Conservation (phyloP, 257 asterid species). For the Solanum rostratum region DNA sequence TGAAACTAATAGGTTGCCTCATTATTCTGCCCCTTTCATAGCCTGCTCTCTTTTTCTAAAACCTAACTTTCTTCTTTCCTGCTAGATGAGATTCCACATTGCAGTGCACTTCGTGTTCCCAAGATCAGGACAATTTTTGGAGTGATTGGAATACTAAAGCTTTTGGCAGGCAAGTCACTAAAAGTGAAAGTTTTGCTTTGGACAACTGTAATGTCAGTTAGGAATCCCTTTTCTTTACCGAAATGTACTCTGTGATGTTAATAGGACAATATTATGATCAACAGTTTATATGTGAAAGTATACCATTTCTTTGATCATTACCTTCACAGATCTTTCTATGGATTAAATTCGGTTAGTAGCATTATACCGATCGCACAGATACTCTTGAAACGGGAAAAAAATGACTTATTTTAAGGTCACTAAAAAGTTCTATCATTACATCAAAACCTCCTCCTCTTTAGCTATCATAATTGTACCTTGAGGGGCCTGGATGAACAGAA, state of each 20-base stretch:
- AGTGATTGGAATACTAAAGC: conserved; percentile 76
- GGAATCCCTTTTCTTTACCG: neutral
- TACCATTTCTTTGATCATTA: neutral
- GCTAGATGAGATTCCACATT: conserved; percentile 57
- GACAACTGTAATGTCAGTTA: neutral
- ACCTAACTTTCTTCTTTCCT: conserved; percentile 1
- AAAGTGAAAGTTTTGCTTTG: neutral
- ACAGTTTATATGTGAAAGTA: neutral
- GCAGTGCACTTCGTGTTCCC: conserved; percentile 54
- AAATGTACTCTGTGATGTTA: neutral
- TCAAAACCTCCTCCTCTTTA: neutral
- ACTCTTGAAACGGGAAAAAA: neutral
- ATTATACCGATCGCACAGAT: neutral
- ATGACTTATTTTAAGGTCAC: neutral
- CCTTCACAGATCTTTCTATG: neutral
- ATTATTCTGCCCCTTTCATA: neutral
- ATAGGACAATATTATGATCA: neutral
- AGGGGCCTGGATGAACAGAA: neutral
- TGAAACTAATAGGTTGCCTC: conserved; percentile 39
- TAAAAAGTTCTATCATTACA: neutral
- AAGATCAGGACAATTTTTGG: conserved; percentile 64
- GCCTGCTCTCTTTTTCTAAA: neutral
- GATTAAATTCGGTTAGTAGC: neutral
- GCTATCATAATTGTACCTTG: neutral
- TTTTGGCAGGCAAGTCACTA: conserved; percentile 49